Evolutionary conservation across 371 early-diverging fungal species (phyloP).

Genomic region (Phascolomyces articulosus): DNA sequence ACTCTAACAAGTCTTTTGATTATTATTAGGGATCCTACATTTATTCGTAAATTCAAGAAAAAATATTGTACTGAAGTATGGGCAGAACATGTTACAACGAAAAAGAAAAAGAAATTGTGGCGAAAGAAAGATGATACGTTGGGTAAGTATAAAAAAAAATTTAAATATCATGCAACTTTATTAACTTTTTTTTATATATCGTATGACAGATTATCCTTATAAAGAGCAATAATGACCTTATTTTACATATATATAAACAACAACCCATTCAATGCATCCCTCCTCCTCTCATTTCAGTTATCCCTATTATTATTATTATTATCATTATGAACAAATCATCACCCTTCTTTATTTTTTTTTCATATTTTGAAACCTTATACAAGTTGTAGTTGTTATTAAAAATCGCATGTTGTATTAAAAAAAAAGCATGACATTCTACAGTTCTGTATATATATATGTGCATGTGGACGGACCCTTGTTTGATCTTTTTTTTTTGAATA

Average conservation of each 20-base stretch:
- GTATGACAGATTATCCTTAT: conserved; percentile 2
- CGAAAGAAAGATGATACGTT: conserved; percentile 74
- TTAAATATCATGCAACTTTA: neutral
- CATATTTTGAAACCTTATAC: too few relatives aligned
- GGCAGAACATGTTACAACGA: conserved; percentile 74
- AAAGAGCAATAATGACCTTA: neutral
- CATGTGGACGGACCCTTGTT: neutral
- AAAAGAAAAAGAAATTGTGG: conserved; percentile 84
- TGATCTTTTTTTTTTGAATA: too few relatives aligned
- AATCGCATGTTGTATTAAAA: neutral
- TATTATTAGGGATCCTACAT: conserved; percentile 76
- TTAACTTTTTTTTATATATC: neutral
- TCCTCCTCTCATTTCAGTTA: too few relatives aligned
- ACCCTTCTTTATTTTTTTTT: neutral
- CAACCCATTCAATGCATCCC: too few relatives aligned
- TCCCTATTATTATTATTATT: too few relatives aligned
- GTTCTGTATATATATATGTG: neutral
- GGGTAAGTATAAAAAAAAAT: conserved; percentile 35
- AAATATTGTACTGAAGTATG: conserved; percentile 78
- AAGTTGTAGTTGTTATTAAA: too few relatives aligned
- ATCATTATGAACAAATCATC: too few relatives aligned
- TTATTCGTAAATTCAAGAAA: conserved; percentile 84
- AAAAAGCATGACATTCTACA: neutral
- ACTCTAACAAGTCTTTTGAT: neutral
- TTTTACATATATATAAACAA: neutral